These are phyloP conservation scores for Claviceps sp. DNA, from an alignment of 2,329 filamentous ascomycete species.

Conservation along the genomic window DNA sequence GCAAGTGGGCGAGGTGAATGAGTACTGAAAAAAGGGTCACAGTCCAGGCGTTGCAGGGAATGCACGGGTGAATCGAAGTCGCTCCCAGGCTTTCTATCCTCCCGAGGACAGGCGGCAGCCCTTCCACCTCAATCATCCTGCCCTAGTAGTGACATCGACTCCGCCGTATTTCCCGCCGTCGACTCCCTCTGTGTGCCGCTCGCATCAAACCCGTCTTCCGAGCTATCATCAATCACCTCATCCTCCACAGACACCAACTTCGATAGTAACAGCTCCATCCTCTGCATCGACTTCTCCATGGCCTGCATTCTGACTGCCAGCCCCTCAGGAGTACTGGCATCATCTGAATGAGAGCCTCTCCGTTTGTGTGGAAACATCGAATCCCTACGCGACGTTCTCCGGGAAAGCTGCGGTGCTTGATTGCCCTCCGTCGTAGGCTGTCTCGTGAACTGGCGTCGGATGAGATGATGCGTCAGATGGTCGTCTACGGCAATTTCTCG, in stretches of 20 bases:
- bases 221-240: constrained; percentile 13
- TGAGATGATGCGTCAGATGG: constrained; percentile 43
- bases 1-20: neutral
- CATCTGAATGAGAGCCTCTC: constrained; percentile 32
- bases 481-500: constrained; percentile 46
- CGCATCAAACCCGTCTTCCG: constrained; percentile 16
- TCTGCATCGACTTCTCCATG: constrained; percentile 35
- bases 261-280: constrained; percentile 34
- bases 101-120: neutral
- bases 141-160: constrained; percentile 17
- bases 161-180: constrained; percentile 15
- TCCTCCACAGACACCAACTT: constrained; percentile 22
- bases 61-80: neutral
- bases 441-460: constrained; percentile 41
- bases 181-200: constrained; percentile 15
- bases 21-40: neutral
- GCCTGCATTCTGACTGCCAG: constrained; percentile 30
- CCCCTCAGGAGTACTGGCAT: constrained; percentile 27
- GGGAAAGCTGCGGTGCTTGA: constrained; percentile 10
- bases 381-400: constrained; percentile 34
- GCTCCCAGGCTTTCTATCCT: neutral
- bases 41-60: neutral
- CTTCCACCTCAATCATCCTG: neutral
- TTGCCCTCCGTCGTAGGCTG: constrained; percentile 23
- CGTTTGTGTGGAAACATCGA: constrained; percentile 42